A percentile compares a stretch with the other conserved stretches of the same genome.
Conservation (phyloP, 1,284 basidiomycete species). For the Erythrobasidium hasegawianum region DNA sequence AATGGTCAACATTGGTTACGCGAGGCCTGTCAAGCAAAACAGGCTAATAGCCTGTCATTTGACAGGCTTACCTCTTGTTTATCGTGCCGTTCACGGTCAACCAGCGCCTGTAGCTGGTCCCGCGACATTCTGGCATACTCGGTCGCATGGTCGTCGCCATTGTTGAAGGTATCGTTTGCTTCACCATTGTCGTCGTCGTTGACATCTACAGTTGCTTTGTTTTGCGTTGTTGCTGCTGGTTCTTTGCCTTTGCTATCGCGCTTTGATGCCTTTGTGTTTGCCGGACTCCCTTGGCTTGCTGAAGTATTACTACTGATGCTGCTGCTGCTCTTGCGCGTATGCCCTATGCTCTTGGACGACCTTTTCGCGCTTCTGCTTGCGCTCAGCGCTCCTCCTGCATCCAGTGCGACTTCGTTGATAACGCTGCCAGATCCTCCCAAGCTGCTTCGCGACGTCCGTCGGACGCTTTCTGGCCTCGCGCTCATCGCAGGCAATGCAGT, state of each 20-base stretch:
- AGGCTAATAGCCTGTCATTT: conserved; percentile 22
- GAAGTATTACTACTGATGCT: conserved; percentile 1
- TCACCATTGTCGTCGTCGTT: neutral
- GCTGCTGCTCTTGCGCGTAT: neutral
- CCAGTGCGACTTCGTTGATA: no score
- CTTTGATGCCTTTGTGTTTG: conserved; percentile 2
- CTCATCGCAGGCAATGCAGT: no score
- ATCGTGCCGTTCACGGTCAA: conserved; percentile 16
- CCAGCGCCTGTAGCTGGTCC: conserved; percentile 33
- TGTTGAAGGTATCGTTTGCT: neutral
- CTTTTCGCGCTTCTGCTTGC: no score
- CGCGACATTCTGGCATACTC: conserved; percentile 22
- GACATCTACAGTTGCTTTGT: neutral
- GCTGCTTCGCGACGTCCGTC: neutral
- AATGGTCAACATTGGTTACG: neutral
- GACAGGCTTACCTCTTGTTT: conserved; percentile 19
- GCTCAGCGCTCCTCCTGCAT: no score
- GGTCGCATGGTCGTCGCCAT: neutral
- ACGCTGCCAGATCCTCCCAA: neutral
- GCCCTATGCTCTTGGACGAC: neutral
- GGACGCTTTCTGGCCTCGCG: no score
- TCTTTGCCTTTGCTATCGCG: neutral
- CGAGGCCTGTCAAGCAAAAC: neutral
- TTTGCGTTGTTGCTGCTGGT: neutral
- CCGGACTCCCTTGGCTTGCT: neutral